Conservation (phyloP, 2,329 filamentous ascomycete species). For the Colletotrichum euphorbiae region DNA sequence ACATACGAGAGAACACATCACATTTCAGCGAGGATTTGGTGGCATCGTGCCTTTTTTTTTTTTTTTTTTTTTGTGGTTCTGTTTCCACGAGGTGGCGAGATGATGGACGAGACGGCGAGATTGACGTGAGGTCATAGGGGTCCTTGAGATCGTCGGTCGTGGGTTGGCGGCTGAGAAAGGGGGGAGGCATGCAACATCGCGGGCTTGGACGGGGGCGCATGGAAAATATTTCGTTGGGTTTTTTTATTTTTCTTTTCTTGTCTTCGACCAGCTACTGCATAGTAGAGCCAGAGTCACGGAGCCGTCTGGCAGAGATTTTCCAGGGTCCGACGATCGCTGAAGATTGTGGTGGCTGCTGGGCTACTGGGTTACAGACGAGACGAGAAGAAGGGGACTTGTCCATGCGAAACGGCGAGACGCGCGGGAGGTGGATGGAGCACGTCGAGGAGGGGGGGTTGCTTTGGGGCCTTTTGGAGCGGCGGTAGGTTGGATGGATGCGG, state of each 20-base stretch:
- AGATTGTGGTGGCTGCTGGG: slow-evolving; percentile 20
- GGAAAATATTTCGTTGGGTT: background rate
- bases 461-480: background rate
- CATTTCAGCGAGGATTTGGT: background rate
- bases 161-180: background rate
- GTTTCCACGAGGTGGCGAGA: background rate
- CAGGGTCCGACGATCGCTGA: slow-evolving; percentile 39
- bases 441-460: background rate
- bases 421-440: background rate
- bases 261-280: background rate
- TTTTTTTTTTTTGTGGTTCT: background rate
- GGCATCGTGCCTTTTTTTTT: background rate
- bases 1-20: slow-evolving; percentile 24
- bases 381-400: background rate
- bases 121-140: slow-evolving; percentile 37
- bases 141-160: slow-evolving; percentile 26
- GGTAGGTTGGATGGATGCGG: slow-evolving; percentile 9
- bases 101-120: background rate
- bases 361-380: background rate
- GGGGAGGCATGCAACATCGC: no score
- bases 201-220: background rate
- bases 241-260: background rate
- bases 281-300: no score
- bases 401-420: background rate
- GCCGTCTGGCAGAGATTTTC: background rate